Evolutionary conservation across 2,329 filamentous ascomycete species (phyloP).

Genomic region (Leptographium lundbergii): DNA sequence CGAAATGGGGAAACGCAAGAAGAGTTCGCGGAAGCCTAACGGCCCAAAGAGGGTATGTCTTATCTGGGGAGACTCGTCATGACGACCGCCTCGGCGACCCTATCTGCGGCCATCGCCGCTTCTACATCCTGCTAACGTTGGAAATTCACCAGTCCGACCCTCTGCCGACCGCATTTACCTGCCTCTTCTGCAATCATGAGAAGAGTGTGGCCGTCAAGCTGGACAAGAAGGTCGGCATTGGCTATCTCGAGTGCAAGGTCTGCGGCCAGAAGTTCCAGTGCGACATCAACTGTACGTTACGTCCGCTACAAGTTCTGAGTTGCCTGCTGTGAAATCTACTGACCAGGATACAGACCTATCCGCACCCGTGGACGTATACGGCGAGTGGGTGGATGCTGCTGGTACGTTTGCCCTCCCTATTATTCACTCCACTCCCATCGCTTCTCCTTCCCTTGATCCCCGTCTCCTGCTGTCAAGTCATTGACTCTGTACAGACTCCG

Average conservation of each 20-base stretch:
- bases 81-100: neutral
- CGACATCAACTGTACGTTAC: slow-evolving; percentile 68
- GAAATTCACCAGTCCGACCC: slow-evolving; percentile 44
- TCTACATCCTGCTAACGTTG: neutral
- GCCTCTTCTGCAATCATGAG: slow-evolving; percentile 97
- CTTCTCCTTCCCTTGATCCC: neutral
- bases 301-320: neutral
- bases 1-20: slow-evolving; percentile 83
- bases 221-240: slow-evolving; percentile 84
- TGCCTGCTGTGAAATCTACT: neutral
- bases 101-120: neutral
- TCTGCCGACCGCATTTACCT: slow-evolving; percentile 77
- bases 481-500: slow-evolving; percentile 26
- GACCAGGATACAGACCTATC: slow-evolving; percentile 54
- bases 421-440: too few relatives aligned
- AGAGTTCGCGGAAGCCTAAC: slow-evolving; percentile 69
- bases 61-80: neutral
- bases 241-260: slow-evolving; percentile 76
- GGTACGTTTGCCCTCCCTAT: slow-evolving; percentile 25
- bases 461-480: neutral
- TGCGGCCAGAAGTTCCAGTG: slow-evolving; percentile 93
- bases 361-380: slow-evolving; percentile 87
- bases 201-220: slow-evolving; percentile 83
- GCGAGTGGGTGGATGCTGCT: slow-evolving; percentile 90
- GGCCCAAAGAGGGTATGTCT: slow-evolving; percentile 64